Conservation (phyloP, 2,329 filamentous ascomycete genomes). For the Emergomyces pasteurianus region DNA sequence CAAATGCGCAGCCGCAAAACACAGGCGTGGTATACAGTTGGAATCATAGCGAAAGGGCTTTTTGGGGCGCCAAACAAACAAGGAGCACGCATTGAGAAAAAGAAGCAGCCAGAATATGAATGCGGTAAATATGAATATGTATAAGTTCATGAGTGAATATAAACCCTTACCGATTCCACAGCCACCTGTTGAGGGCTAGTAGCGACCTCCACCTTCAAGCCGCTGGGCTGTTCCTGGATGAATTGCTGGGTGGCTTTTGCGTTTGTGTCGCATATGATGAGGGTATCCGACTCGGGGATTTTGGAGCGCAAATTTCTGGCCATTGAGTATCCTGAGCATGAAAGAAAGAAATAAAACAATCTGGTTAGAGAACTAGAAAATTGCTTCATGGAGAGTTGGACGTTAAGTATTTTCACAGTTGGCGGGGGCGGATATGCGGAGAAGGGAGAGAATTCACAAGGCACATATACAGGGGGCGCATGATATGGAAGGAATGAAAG, state of each 20-base stretch:
- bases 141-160: neutral
- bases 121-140: neutral
- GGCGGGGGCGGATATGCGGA: slow-evolving; percentile 4
- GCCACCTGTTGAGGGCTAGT: slow-evolving; percentile 49
- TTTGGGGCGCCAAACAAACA: neutral
- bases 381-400: neutral
- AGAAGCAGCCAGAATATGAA: neutral
- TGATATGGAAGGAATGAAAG: neutral
- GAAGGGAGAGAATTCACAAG: neutral
- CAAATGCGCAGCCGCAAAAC: neutral
- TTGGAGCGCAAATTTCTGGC: slow-evolving; percentile 58
- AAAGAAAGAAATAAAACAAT: neutral
- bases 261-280: slow-evolving; percentile 57
- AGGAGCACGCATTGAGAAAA: neutral
- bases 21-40: neutral
- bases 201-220: slow-evolving; percentile 44
- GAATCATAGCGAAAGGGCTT: neutral
- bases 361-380: slow-evolving; percentile 8
- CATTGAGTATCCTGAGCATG: slow-evolving; percentile 53
- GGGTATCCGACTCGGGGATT: slow-evolving; percentile 48
- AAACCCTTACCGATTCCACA: slow-evolving; percentile 50
- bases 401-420: neutral
- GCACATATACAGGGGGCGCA: neutral
- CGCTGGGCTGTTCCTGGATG: slow-evolving; percentile 38
- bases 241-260: slow-evolving; percentile 44